Base-by-base conservation (phyloP, 176 grass and related monocot genomes). In the Thalia dealbata region DNA sequence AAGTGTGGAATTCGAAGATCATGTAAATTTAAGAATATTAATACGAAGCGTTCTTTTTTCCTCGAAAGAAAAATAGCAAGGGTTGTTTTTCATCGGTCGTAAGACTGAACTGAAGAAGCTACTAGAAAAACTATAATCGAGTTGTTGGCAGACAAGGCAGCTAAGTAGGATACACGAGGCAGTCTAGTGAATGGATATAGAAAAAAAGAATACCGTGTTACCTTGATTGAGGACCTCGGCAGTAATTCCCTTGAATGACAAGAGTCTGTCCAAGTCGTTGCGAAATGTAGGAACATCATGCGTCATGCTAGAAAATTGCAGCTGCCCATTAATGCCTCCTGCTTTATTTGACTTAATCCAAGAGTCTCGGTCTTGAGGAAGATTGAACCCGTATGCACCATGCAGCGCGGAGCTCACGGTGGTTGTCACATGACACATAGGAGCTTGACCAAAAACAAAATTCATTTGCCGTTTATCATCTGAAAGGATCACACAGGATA, bases 201-300 rank as follows among this genome's bases (percentile, higher is more conserved):
- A 38, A 38, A 38, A 38, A 38, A 38, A n/a, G n/a, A 38, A 18
- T 13, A 22, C 7, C 7, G 6, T 61, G 2, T 28, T 81, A 96
- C 63, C 44, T 30, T 69, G 84, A 58, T 38, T 61, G 76, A 82
- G 78, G 74, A 91, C 76, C 45, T 78, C 46, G 35, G 32, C 74
- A 83, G 69, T 26, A 70, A 75, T 80, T 82, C 79, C 85, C 87
- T 91, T 91, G 73, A 88, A 76, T 52, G 75, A 78, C 30, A 89
- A 85, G 68, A 82, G 79, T 79, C 74, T 88, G 67, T 89, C 71
- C 82, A 81, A 78, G 61, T 79, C 69, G 84, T 84, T 83, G 75
- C 32, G 69, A 67, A 73, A 50, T 60, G 80, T 52, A 67, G 89
- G 46, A 67, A 83, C 38, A 69, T 74, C 70, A 78, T 80, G 77